Evolutionary conservation across 148 eudicot species (phyloP).

Genomic region (Chenopodium quinoa): DNA sequence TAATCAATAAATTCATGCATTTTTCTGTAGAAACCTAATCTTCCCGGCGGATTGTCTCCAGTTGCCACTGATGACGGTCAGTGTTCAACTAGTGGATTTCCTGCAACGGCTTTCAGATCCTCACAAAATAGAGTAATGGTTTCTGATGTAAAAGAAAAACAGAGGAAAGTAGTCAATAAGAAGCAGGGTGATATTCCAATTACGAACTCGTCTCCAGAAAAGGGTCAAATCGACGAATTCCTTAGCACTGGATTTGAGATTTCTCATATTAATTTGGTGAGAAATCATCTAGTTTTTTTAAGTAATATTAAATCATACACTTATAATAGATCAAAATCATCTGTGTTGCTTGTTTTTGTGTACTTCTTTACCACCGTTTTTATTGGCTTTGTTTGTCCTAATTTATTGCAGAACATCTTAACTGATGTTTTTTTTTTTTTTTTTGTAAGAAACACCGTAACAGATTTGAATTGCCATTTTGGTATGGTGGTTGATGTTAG

Average conservation of each 20-base stretch:
- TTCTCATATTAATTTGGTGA: constrained; percentile 16
- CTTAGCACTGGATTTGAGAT: not conserved
- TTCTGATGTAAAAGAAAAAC: constrained; percentile 21
- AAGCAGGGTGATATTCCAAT: constrained; percentile 4
- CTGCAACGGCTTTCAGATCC: constrained; percentile 18
- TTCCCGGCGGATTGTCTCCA: constrained; percentile 14
- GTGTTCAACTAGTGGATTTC: constrained; percentile 22
- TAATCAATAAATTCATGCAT: not conserved
- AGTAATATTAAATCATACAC: not conserved
- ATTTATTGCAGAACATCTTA: not conserved
- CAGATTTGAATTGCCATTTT: not conserved
- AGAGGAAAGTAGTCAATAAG: constrained; percentile 16
- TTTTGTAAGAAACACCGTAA: not conserved
- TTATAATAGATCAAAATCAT: not conserved
- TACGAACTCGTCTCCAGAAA: not conserved
- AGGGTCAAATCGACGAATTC: not conserved
- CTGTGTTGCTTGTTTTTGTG: not conserved
- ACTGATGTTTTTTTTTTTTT: too few relatives aligned
- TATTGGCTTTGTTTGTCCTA: not conserved
- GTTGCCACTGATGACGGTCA: constrained; percentile 19
- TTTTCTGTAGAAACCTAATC: constrained; percentile 23
- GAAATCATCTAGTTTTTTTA: not conserved
- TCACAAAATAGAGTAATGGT: constrained; percentile 13
- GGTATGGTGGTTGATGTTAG: not conserved
- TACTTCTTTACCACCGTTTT: not conserved